phyloP scores from a whole-genome alignment of 495 filamentous ascomycete species.

The Chaetomium tenue region DNA sequence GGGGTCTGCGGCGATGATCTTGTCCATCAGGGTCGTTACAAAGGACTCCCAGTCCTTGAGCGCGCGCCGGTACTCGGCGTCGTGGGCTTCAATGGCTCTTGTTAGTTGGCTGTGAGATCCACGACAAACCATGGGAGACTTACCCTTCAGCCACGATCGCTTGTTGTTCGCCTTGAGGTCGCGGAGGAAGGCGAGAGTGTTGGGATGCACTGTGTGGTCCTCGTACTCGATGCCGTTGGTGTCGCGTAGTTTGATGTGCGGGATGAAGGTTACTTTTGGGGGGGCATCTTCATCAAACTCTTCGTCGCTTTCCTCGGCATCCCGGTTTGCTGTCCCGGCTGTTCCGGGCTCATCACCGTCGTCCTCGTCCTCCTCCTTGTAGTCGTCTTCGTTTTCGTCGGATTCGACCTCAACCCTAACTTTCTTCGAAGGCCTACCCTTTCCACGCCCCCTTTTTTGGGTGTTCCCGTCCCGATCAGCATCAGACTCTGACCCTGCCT shows the following conservation, averaged over 20 bases:
- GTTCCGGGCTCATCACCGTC: conserved; percentile 16
- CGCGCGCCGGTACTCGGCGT: conserved; percentile 70
- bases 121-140: conserved; percentile 20
- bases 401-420: conserved; percentile 26
- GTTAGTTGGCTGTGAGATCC: background rate
- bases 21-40: conserved; percentile 64
- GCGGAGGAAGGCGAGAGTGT: conserved; percentile 73
- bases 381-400: conserved; percentile 27
- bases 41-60: conserved; percentile 78
- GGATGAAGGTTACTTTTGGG: conserved; percentile 55
- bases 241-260: conserved; percentile 66
- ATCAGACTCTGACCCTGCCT: conserved; percentile 25
- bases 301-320: conserved; percentile 34
- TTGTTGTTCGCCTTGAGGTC: conserved; percentile 78
- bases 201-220: conserved; percentile 70
- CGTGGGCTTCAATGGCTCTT: conserved; percentile 54
- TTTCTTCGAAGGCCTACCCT: conserved; percentile 19
- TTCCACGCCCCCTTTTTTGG: conserved; percentile 1
- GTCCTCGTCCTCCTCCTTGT: conserved; percentile 25
- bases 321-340: conserved; percentile 13
- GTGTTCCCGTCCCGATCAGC: background rate
- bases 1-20: conserved; percentile 66
- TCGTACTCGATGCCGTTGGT: conserved; percentile 64
- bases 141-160: conserved; percentile 78
- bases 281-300: conserved; percentile 40